Conservation (phyloP, 208 protist genomes). For the Trypanosoma boissoni region DNA sequence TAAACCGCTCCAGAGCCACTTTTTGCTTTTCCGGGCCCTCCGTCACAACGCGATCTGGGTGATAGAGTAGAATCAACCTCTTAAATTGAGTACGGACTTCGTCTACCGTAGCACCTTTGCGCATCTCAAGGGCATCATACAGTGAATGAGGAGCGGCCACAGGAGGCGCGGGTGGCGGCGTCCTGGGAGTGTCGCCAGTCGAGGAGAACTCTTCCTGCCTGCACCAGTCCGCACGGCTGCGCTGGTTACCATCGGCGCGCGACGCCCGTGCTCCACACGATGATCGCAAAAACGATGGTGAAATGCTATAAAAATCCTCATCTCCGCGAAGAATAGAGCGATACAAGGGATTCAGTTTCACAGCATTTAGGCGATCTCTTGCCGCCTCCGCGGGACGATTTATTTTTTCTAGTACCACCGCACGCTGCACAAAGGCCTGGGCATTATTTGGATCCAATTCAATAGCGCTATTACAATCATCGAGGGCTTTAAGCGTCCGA, state of each 20-base stretch:
- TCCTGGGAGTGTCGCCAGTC: neutral
- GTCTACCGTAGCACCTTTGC: conserved; percentile 24
- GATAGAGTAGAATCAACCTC: conserved; percentile 62
- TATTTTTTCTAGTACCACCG: conserved; percentile 32
- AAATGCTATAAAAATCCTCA: conserved; percentile 25
- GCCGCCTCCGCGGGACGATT: conserved; percentile 36
- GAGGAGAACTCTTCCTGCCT: conserved; percentile 1
- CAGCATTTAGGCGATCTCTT: conserved; percentile 40
- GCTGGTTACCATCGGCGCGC: neutral
- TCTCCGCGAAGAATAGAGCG: conserved; percentile 38
- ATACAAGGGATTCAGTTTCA: conserved; percentile 29
- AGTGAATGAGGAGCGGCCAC: conserved; percentile 22
- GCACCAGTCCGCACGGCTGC: conserved; percentile 19
- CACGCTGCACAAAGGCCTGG: conserved; percentile 52
- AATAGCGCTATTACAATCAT: conserved; percentile 61
- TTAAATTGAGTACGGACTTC: conserved; percentile 65
- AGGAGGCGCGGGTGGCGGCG: neutral
- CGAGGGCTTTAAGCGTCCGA: conserved; percentile 38
- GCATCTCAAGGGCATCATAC: conserved; percentile 68
- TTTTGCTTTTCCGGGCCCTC: conserved; percentile 33
- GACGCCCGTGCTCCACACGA: neutral
- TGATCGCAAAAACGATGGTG: conserved; percentile 2
- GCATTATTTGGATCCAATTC: conserved; percentile 35
- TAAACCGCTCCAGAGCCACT: conserved; percentile 80
- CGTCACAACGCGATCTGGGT: conserved; percentile 74